A percentile compares a stretch with the other conserved stretches of the same genome.
These are phyloP conservation scores for Paraphaeosphaeria sporulosa DNA, from an alignment of 2,329 filamentous ascomycete genomes.

Conservation along the genomic window DNA sequence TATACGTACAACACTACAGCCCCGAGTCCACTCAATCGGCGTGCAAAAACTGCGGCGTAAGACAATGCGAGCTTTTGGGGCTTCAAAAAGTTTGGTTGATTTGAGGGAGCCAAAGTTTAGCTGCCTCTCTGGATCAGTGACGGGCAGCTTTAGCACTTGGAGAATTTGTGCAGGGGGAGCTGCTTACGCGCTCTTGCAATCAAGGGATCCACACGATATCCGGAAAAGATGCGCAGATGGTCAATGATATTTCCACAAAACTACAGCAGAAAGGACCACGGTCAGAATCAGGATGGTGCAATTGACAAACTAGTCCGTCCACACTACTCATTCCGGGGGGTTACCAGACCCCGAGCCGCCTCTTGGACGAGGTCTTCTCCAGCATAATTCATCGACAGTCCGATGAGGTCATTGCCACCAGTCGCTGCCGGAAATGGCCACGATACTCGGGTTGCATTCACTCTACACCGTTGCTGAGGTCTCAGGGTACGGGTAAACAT, in stretches of 20 bases:
- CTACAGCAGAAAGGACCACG: not conserved
- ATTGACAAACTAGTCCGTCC: constrained; percentile 6
- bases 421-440: constrained; percentile 12
- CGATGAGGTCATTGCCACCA: constrained; percentile 23
- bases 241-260: constrained; percentile 1
- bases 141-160: constrained; percentile 2
- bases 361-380: not conserved
- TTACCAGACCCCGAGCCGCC: constrained; percentile 1
- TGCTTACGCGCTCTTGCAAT: constrained; percentile 17
- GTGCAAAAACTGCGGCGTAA: not conserved
- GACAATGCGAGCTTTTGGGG: not conserved
- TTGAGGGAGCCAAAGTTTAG: not conserved
- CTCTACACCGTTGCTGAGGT: constrained; percentile 9
- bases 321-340: constrained; percentile 4
- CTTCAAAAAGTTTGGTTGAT: not conserved
- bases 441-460: constrained; percentile 12
- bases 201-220: constrained; percentile 1
- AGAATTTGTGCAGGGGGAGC: constrained; percentile 17
- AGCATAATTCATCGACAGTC: not conserved
- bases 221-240: constrained; percentile 19
- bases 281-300: not conserved
- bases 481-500: constrained; percentile 26
- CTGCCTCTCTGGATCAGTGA: not conserved
- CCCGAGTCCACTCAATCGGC: not conserved
- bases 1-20: constrained; percentile 9